Evolutionary conservation across 495 filamentous ascomycete species (phyloP), one percentile per base, ranked within the genome.

Genomic region (Neurospora sublineolata): DNA sequence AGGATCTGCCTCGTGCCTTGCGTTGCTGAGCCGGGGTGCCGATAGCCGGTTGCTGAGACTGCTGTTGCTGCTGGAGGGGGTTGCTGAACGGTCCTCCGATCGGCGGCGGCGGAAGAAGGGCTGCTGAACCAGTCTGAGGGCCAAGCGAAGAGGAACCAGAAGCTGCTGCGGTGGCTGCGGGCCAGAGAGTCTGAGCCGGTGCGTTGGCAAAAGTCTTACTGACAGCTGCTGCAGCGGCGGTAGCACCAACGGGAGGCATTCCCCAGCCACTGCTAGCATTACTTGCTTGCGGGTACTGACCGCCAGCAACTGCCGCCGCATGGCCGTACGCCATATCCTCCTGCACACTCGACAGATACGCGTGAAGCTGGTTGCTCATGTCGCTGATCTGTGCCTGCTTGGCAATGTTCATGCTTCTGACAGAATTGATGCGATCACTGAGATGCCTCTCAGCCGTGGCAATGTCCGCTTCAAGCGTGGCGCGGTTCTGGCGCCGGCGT

Each of bases 401-500:
- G 37, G 76, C 76, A n/a, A 78, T 73, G 67, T 84, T 85, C 64
- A 75, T 68, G 40, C 77, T 72, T 7, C 82, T 80, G 3, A 80
- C 69, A 18, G 75, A 73, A 67, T 77, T 78, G 68, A 84, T 78
- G 36, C 79, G 81, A 37, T 82, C 80, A 69, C 69, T 73, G 67
- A 84, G 72, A 20, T 82, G 74, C 71, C 79, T 80, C 72, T 92
- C 90, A 37, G 86, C 78, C 27, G 87, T 87, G 4, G 82, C 80
- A 27, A 90, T 86, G 40, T 94, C 90, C 70, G 89, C 84, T 73
- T 91, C 86, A 70, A 89, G 84, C 16, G 84, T 85, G 68, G 88
- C 87, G 72, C 90, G 89, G 75, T 91, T 89, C 20, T 90, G 88
- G 18, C 89, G 86, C 58, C 89, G 89, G 36, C 90, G 89, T 74